Conservation (phyloP, 2,329 filamentous ascomycete genomes). For the Paracoccidioides lutzii region DNA sequence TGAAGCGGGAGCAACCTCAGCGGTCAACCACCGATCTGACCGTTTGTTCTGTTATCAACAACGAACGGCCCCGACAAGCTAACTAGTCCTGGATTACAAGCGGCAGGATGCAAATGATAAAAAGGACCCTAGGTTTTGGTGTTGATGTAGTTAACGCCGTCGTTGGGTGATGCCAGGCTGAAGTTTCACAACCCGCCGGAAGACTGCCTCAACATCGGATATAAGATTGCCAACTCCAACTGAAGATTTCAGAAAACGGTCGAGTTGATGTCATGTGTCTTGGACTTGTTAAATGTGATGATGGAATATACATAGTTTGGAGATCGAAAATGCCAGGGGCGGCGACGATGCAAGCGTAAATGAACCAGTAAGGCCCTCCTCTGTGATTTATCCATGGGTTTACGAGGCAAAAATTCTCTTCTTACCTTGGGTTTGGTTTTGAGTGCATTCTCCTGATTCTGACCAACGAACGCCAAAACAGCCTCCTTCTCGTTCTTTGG, state of each 20-base stretch:
- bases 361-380: not conserved
- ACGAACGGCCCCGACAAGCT: not conserved
- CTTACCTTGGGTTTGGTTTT: conserved; percentile 77
- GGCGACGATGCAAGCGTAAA: not conserved
- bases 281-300: not conserved
- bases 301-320: not conserved
- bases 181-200: not conserved
- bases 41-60: not conserved
- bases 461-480: conserved; percentile 55
- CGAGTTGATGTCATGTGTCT: not conserved
- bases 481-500: conserved; percentile 45
- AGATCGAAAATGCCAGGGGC: not conserved
- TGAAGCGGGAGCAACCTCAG: not conserved
- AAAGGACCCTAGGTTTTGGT: not conserved
- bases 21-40: not conserved
- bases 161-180: not conserved
- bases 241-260: not conserved
- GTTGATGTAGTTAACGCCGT: not conserved
- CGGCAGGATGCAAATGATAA: not conserved
- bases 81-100: not conserved
- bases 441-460: conserved; percentile 61
- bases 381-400: not conserved
- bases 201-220: not conserved
- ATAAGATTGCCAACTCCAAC: not conserved
- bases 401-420: conserved; percentile 26